phyloP scores from a whole-genome alignment of 116 monocot genomes.

The Trichopus zeylanicus region DNA sequence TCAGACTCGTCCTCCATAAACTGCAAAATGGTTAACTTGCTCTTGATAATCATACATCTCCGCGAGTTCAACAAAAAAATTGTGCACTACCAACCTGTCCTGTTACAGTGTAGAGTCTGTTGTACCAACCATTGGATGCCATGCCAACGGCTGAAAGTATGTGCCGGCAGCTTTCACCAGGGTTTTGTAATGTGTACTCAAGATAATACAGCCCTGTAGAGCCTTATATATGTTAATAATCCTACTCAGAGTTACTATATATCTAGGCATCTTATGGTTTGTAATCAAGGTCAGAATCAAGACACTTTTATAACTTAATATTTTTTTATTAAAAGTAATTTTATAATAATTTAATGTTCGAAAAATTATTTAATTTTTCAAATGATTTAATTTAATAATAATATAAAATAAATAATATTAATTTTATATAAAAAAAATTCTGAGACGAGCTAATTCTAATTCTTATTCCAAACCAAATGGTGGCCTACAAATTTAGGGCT shows the following conservation, averaged over 20 bases:
- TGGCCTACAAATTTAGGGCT: no score
- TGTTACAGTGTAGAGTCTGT: constrained; percentile 86
- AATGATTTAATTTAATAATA: no score
- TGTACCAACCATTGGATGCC: constrained; percentile 86
- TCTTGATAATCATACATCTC: background rate
- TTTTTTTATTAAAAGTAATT: no score
- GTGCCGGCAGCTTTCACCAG: constrained; percentile 66
- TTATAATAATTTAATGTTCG: no score
- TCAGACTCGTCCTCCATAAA: constrained; percentile 75
- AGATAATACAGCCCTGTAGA: constrained; percentile 78
- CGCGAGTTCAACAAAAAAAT: background rate
- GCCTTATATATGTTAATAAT: no score
- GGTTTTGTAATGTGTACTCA: constrained; percentile 89
- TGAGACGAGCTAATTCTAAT: no score
- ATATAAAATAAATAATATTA: no score
- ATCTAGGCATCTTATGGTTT: background rate
- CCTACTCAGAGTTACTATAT: no score
- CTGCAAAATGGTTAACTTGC: constrained; percentile 20
- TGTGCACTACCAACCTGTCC: constrained; percentile 45
- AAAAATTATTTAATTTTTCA: no score
- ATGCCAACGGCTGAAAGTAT: constrained; percentile 73
- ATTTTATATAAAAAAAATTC: no score
- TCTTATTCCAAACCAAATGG: no score
- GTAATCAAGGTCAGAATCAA: background rate
- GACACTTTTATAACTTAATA: no score